Evolutionary conservation across 2,329 filamentous ascomycete species (phyloP), one percentile per base, ranked within the genome.

Genomic region (Chalaropsis ovoidea): DNA sequence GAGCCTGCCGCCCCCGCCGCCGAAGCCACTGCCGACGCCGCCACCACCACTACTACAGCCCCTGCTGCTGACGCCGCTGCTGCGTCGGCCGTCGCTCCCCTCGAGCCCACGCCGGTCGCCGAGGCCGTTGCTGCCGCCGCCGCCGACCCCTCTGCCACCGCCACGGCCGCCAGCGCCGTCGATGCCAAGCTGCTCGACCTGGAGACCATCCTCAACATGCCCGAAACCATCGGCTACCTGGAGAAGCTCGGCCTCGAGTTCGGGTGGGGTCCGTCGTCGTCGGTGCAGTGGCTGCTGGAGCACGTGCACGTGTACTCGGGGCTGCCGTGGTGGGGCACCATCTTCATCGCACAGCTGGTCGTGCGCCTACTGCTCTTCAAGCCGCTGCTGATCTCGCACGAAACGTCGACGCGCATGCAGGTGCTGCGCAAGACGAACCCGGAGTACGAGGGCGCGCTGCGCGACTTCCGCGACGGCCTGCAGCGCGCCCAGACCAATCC

Each of bases 191-290:
- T 15, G 65, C 58, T 67, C 70, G 62, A 75, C 69, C 70, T 77
- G 65, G 69, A 72, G 62, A 69, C 72, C 47, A 72, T 76, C 62
- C 70, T 85, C 68, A 76, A 81, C 68, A 82, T 90, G 69, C 84
- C 88, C 43, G 88, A 93, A 72, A 80, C 84, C 62, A 83, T 95
- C 67, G 94, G 94, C 68, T 96, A 92, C 72, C 79, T 99, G 67
- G 84, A 89, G 70, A 81, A 84, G 6, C 79, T 97, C 11, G 94
- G 94, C 2, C 78, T 99, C 24, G 89, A 97, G 71, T 97, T 87
- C 72, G 91, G 93, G 72, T 92, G 79, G 78, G 93, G 93, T 17
- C 84, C 89, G 4, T 89, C 91, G 0, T 77, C 86, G 3, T 70
- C 84, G 17, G 85, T 94, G 74, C 81, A 96, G 76, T 92, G 82